Conservation (phyloP, 2,329 filamentous ascomycete genomes). For the Conoideocrella luteorostrata region DNA sequence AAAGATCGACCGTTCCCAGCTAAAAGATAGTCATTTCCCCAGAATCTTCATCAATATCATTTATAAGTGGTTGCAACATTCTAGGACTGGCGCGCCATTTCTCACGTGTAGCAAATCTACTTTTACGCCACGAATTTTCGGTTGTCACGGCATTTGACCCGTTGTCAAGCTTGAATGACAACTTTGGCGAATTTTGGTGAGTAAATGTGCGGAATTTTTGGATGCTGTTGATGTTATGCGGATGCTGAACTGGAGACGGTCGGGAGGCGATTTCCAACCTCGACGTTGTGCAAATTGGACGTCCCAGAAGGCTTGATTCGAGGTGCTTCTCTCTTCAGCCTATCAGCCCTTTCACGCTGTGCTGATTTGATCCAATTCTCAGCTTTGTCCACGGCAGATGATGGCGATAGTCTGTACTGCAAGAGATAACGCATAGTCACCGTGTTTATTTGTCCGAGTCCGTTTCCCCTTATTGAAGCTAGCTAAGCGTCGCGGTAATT, state of each 20-base stretch:
- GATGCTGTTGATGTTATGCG: background rate
- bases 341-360: background rate
- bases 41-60: background rate
- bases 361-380: background rate
- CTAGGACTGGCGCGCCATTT: background rate
- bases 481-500: too few relatives aligned
- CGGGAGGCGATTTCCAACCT: background rate
- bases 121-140: too few relatives aligned
- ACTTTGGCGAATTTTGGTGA: background rate
- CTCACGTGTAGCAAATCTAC: background rate
- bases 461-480: too few relatives aligned
- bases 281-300: background rate
- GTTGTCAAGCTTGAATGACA: background rate
- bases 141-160: background rate
- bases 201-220: background rate
- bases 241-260: background rate
- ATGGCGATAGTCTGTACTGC: background rate
- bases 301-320: background rate
- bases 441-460: too few relatives aligned
- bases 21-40: background rate
- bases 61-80: background rate
- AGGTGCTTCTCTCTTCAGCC: background rate
- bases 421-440: background rate
- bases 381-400: background rate
- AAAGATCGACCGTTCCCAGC: too few relatives aligned